A percentile compares a stretch with the other conserved stretches of the same genome.
Evolutionary conservation across 139 green algal species (phyloP).

Genomic region (Trebouxia sp.): DNA sequence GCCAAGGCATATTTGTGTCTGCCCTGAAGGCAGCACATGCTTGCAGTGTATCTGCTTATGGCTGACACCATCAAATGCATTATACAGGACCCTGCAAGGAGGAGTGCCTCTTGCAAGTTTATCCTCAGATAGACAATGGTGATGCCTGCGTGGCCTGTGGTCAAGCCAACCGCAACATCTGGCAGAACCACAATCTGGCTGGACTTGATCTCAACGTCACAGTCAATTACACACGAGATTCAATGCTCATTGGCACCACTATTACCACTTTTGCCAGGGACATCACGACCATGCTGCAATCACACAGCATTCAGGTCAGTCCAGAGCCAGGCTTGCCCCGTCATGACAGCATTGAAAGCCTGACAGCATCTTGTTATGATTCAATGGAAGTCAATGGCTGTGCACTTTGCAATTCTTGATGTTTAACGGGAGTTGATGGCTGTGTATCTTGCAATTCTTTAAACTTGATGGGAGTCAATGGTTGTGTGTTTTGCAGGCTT

Average conservation of each 20-base stretch:
- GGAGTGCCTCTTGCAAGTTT: conserved; percentile 7
- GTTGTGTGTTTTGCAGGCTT: not conserved
- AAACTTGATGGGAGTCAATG: too few relatives aligned
- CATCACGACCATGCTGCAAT: conserved; percentile 15
- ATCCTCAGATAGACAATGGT: conserved; percentile 5
- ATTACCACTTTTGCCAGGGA: conserved; percentile 20
- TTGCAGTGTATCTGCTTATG: not conserved
- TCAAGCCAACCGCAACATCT: not conserved
- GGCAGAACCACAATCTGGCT: not conserved
- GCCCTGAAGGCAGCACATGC: not conserved
- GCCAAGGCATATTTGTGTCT: not conserved
- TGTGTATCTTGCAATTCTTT: too few relatives aligned
- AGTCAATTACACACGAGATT: conserved; percentile 7
- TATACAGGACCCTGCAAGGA: not conserved
- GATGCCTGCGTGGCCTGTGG: not conserved
- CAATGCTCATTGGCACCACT: conserved; percentile 29
- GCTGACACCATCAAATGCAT: too few relatives aligned
- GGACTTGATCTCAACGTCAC: conserved; percentile 8
- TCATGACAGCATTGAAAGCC: too few relatives aligned
- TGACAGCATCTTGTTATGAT: too few relatives aligned
- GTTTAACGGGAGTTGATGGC: too few relatives aligned
- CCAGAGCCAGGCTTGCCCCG: too few relatives aligned
- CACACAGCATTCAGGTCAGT: too few relatives aligned
- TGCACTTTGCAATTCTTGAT: too few relatives aligned
- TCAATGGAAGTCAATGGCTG: too few relatives aligned